Conservation (phyloP, 768 basidiomycete species). For the Hemileccinum impolitum region DNA sequence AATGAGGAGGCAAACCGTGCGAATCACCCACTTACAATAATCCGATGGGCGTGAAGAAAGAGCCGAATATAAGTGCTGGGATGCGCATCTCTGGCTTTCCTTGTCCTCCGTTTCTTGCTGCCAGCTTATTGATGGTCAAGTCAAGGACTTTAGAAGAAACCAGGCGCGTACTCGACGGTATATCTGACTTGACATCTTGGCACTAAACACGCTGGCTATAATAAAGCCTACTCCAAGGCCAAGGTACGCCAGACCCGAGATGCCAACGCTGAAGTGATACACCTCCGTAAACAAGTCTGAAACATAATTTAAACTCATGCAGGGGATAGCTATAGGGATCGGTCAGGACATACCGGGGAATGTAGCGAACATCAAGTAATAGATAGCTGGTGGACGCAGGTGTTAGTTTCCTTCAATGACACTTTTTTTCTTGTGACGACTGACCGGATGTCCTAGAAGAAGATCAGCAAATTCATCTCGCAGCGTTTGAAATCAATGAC, state of each 20-base stretch:
- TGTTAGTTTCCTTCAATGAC: constrained; percentile 3
- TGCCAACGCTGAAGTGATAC: constrained; percentile 50
- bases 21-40: constrained; percentile 48
- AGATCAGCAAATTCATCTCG: background rate
- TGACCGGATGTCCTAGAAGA: constrained; percentile 52
- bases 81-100: constrained; percentile 75
- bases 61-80: constrained; percentile 66
- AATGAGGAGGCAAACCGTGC: background rate
- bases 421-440: constrained; percentile 15
- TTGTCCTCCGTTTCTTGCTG: constrained; percentile 54
- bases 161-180: constrained; percentile 42
- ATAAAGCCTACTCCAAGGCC: constrained; percentile 58
- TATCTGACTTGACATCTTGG: constrained; percentile 42
- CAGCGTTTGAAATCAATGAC: constrained; percentile 23
- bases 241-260: constrained; percentile 51
- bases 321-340: background rate
- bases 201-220: constrained; percentile 45
- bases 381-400: constrained; percentile 41
- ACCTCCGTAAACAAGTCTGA: constrained; percentile 43
- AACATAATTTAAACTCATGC: constrained; percentile 1
- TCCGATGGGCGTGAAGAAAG: constrained; percentile 65
- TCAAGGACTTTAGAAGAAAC: background rate
- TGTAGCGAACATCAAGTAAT: constrained; percentile 70
- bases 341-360: constrained; percentile 45
- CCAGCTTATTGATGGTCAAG: constrained; percentile 34